These are phyloP conservation scores for Saraca asoca DNA, from an alignment of 331 rosid species.

Conservation along the genomic window DNA sequence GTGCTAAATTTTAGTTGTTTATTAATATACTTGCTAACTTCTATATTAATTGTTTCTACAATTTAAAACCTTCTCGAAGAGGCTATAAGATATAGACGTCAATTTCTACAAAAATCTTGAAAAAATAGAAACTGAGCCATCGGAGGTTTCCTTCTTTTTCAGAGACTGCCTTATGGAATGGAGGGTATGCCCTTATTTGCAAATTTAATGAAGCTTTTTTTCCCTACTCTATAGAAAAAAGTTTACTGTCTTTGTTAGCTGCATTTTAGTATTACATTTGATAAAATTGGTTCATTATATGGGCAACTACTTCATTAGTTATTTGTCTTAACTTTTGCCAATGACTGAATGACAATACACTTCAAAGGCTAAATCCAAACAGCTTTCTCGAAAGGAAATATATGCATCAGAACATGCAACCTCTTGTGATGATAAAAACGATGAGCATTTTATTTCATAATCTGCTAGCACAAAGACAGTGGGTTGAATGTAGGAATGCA, in stretches of 20 bases:
- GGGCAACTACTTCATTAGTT: background rate
- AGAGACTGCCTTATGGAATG: constrained; percentile 83
- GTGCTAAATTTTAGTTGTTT: background rate
- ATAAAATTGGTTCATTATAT: background rate
- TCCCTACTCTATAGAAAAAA: background rate
- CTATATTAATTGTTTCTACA: constrained; percentile 37
- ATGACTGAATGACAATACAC: no score
- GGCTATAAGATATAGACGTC: constrained; percentile 67
- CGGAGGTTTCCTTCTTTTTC: constrained; percentile 79
- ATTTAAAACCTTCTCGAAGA: constrained; percentile 71
- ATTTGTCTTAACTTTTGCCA: background rate
- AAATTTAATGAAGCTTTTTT: background rate
- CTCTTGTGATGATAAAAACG: constrained; percentile 33
- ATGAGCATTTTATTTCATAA: constrained; percentile 25
- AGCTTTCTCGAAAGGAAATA: constrained; percentile 37
- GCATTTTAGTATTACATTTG: background rate
- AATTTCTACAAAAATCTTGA: constrained; percentile 72
- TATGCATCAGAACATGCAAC: constrained; percentile 20
- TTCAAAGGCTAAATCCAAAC: constrained; percentile 46
- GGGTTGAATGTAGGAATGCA: constrained; percentile 29
- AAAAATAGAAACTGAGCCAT: constrained; percentile 65
- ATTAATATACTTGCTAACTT: background rate
- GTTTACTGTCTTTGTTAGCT: background rate
- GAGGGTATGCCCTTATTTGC: constrained; percentile 63
- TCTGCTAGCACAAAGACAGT: constrained; percentile 9